Conservation (phyloP, 805 yeast species). For the Cyberlindnera japonica region DNA sequence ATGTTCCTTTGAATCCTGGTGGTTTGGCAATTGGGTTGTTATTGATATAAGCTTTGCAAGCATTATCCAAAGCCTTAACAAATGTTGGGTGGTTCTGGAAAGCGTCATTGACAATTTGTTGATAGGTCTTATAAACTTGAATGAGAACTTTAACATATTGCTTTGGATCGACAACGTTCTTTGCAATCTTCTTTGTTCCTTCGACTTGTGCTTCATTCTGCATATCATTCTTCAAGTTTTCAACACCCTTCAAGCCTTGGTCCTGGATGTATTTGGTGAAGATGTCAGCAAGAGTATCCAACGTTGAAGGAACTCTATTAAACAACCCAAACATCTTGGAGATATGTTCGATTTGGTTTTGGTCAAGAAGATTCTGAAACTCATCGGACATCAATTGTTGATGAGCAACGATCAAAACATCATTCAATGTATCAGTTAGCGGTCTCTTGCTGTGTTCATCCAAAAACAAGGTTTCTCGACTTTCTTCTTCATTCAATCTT, state of each 20-base stretch:
- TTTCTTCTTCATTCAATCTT: constrained; percentile 78
- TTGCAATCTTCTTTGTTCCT: constrained; percentile 32
- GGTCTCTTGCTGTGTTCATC: constrained; percentile 82
- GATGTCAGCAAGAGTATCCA: constrained; percentile 70
- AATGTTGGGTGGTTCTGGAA: constrained; percentile 74
- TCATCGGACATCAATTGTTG: constrained; percentile 73
- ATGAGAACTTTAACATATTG: constrained; percentile 75
- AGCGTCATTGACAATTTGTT: constrained; percentile 57
- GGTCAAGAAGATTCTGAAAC: constrained; percentile 70
- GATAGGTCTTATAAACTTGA: constrained; percentile 63
- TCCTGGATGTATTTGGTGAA: constrained; percentile 70
- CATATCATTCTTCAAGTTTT: constrained; percentile 43
- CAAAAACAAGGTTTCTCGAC: constrained; percentile 71
- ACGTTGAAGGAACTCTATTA: constrained; percentile 72
- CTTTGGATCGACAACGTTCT: constrained; percentile 60
- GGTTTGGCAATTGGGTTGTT: constrained; percentile 71
- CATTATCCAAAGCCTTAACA: constrained; percentile 83
- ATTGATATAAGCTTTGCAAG: constrained; percentile 83
- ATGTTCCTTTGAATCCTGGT: constrained; percentile 34
- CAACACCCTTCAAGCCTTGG: constrained; percentile 59
- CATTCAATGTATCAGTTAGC: constrained; percentile 71
- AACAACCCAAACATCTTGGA: constrained; percentile 73
- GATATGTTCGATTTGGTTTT: constrained; percentile 67
- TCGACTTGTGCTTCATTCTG: constrained; percentile 20
- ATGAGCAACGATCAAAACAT: constrained; percentile 74